These are phyloP conservation scores for Podospora pseudoanserina DNA, from an alignment of 495 filamentous ascomycete genomes.

Conservation along the genomic window DNA sequence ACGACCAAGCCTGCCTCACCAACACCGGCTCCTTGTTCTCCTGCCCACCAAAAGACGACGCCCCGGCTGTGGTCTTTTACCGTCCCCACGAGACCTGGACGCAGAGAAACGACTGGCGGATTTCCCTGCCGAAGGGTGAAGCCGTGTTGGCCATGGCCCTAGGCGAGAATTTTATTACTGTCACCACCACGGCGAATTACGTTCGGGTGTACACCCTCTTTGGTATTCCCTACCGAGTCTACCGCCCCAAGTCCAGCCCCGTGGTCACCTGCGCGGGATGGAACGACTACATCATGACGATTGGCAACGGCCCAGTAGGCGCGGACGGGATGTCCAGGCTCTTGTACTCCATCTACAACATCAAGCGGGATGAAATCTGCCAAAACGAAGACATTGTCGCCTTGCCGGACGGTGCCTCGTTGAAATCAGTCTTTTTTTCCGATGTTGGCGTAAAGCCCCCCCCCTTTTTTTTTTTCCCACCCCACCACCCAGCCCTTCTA, in stretches of 20 bases:
- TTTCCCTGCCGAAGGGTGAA: constrained; percentile 75
- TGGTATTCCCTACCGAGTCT: constrained; percentile 81
- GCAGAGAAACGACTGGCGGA: constrained; percentile 84
- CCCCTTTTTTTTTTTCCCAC: not conserved
- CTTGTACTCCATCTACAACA: constrained; percentile 85
- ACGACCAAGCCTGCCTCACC: constrained; percentile 89
- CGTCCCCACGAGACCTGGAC: constrained; percentile 97
- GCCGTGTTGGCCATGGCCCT: constrained; percentile 82
- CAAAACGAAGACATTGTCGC: constrained; percentile 91
- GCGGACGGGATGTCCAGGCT: constrained; percentile 71
- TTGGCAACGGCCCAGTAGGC: constrained; percentile 85
- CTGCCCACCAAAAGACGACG: constrained; percentile 63
- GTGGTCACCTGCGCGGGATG: constrained; percentile 89
- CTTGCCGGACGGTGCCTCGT: constrained; percentile 62
- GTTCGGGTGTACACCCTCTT: constrained; percentile 90
- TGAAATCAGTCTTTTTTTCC: constrained; percentile 87
- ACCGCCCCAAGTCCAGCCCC: constrained; percentile 82
- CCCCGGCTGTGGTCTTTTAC: constrained; percentile 85
- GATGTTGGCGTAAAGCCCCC: constrained; percentile 61
- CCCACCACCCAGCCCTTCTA: constrained; percentile 10
- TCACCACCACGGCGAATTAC: constrained; percentile 78
- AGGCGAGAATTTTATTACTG: constrained; percentile 84
- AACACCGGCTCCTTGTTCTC: constrained; percentile 86
- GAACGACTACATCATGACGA: constrained; percentile 88
- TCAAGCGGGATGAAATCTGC: constrained; percentile 87